A percentile compares a stretch with the other conserved stretches of the same genome.
Conservation (phyloP, 2,329 filamentous ascomycete species). For the Esteya vermicola region DNA sequence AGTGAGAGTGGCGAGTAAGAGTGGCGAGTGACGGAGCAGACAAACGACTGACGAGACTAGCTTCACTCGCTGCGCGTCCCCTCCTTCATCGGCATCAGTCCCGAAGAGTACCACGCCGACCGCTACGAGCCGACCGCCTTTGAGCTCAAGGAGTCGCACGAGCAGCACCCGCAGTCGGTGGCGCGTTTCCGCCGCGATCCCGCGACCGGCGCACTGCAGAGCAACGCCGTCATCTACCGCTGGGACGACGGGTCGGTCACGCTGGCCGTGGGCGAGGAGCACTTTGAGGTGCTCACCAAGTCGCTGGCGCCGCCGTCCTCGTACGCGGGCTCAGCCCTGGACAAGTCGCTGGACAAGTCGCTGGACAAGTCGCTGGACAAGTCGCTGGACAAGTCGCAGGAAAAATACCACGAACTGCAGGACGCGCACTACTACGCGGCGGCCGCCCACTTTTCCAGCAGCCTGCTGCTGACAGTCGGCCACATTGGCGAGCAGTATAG, state of each 20-base stretch:
- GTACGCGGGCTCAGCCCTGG: not conserved
- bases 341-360: too few relatives aligned
- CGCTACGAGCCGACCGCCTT: conserved; percentile 48
- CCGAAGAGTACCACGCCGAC: conserved; percentile 50
- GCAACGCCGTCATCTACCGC: conserved; percentile 59
- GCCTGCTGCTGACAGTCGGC: conserved; percentile 57
- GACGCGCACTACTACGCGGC: conserved; percentile 67
- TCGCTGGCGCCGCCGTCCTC: conserved; percentile 42
- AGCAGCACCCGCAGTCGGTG: conserved; percentile 47
- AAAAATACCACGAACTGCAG: conserved; percentile 52
- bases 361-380: conserved; percentile 23
- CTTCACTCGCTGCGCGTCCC: conserved; percentile 59
- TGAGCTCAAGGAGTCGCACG: conserved; percentile 36
- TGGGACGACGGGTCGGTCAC: conserved; percentile 74
- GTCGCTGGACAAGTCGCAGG: too few relatives aligned
- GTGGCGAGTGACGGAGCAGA: conserved; percentile 4
- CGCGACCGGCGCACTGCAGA: conserved; percentile 51
- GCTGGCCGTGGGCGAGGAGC: conserved; percentile 58
- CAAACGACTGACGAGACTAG: conserved; percentile 22
- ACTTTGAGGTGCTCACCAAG: conserved; percentile 63
- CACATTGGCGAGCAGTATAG: conserved; percentile 62
- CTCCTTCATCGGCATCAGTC: conserved; percentile 55
- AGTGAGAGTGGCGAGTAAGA: too few relatives aligned
- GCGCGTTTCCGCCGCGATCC: conserved; percentile 57
- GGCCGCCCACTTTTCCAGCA: conserved; percentile 53